Evolutionary conservation across 345 rosid species (phyloP).

Genomic region (Eucalyptus tenuipes): DNA sequence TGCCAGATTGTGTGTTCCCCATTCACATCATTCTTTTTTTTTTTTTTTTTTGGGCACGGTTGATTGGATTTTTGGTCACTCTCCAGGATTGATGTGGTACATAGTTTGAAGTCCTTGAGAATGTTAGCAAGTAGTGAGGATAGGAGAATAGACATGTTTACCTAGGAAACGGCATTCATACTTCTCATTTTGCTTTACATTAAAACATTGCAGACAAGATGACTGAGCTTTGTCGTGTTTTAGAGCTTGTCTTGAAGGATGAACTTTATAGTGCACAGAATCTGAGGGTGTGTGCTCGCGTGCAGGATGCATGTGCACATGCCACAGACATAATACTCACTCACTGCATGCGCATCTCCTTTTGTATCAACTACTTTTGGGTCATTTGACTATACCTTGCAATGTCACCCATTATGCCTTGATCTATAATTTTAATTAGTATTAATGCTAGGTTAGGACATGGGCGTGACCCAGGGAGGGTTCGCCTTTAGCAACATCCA

Average conservation of each 20-base stretch:
- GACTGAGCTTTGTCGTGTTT: background rate
- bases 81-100: background rate
- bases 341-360: background rate
- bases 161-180: background rate
- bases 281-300: rapidly evolving
- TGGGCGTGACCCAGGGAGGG: background rate
- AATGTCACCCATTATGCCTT: background rate
- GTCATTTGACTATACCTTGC: background rate
- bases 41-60: too few relatives aligned
- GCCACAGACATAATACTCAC: background rate
- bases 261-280: background rate
- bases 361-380: background rate
- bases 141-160: background rate
- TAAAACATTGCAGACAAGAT: background rate
- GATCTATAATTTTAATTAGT: background rate
- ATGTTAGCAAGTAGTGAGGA: background rate
- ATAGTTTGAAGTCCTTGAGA: background rate
- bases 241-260: background rate
- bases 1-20: background rate
- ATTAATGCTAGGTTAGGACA: background rate
- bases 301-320: background rate
- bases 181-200: background rate
- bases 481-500: background rate
- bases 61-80: background rate
- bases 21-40: background rate